Evolutionary conservation across 257 asterid genomes (phyloP), one percentile per base, ranked within the genome.

Genomic region (Capsicum pubescens): DNA sequence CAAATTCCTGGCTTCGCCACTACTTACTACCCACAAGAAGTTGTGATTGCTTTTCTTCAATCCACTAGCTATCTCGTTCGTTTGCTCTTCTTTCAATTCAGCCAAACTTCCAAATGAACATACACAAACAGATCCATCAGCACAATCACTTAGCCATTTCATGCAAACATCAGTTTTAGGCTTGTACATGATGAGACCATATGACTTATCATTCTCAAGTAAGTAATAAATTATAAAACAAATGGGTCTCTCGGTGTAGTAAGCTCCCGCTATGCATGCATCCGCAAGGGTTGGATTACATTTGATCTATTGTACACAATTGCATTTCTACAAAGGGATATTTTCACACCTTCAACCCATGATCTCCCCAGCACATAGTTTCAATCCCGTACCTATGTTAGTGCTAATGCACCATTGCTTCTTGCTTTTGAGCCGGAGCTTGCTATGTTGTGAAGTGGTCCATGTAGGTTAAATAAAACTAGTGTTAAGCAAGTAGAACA

Each of bases 21-120:
- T 26, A 26, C 32, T 26, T 26, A 66, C 6, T 66, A 35, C 8
- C 74, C 74, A 66, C 19, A 66, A 66, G 74, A 66, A 66, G 48
- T 32, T 66, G 46, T 66, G 50, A 1, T 66, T 66, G 48, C 46
- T 66, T 6, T 14, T 66, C 12, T 66, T 35, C 48, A 13, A 35
- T 66, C 74, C 74, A 35, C 19, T 35, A 66, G 50, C 74, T 35
- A 35, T 66, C 19, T 66, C 46, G 6, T 66, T 35, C 74, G 35
- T 66, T 66, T 66, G 74, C 0, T 66, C 74, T 32, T 66, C 74
- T 66, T 66, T 66, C 1, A 66, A 66, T 66, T 66, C 48, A 66
- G 48, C 74, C 74, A 66, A 35, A 66, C 74, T 66, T 66, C 74
- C 74, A 66, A 66, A 66, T 66, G 74, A 66, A 66, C 74, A 32